phyloP scores from a whole-genome alignment of 2,329 filamentous ascomycete genomes.

The Aspergillus novoparasiticus region DNA sequence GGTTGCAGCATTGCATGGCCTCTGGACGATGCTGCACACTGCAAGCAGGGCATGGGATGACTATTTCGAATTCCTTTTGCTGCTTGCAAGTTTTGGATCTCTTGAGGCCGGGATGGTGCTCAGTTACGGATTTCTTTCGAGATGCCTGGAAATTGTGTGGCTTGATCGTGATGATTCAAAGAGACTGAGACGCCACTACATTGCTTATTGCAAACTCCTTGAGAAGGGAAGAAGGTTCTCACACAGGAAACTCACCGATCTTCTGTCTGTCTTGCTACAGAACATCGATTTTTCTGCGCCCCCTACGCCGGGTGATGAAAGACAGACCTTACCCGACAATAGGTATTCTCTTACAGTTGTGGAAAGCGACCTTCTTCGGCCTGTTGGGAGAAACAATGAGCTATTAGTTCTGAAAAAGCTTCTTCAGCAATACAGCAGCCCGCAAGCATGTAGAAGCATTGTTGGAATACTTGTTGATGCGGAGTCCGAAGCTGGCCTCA shows the following conservation, averaged over 20 bases:
- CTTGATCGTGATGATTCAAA: conserved; percentile 57
- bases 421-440: conserved; percentile 63
- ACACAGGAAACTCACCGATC: conserved; percentile 43
- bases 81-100: conserved; percentile 65
- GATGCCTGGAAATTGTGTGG: conserved; percentile 61
- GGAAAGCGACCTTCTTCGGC: conserved; percentile 38
- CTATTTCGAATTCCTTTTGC: conserved; percentile 70
- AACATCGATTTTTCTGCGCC: conserved; percentile 40
- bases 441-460: conserved; percentile 56
- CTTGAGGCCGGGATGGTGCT: conserved; percentile 63
- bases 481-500: conserved; percentile 53
- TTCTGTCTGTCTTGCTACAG: conserved; percentile 43
- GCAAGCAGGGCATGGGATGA: conserved; percentile 72
- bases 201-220: conserved; percentile 42
- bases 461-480: conserved; percentile 59
- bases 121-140: conserved; percentile 62
- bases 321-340: conserved; percentile 28
- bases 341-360: conserved; percentile 36
- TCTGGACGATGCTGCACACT: conserved; percentile 66
- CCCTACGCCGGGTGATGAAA: conserved; percentile 29
- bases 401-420: conserved; percentile 61
- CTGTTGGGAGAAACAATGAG: conserved; percentile 36
- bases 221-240: conserved; percentile 52
- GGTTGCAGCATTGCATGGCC: conserved; percentile 53
- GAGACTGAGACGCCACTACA: conserved; percentile 59